Conservation (phyloP, 2,329 filamentous ascomycete genomes). For the Xylaria sp. region DNA sequence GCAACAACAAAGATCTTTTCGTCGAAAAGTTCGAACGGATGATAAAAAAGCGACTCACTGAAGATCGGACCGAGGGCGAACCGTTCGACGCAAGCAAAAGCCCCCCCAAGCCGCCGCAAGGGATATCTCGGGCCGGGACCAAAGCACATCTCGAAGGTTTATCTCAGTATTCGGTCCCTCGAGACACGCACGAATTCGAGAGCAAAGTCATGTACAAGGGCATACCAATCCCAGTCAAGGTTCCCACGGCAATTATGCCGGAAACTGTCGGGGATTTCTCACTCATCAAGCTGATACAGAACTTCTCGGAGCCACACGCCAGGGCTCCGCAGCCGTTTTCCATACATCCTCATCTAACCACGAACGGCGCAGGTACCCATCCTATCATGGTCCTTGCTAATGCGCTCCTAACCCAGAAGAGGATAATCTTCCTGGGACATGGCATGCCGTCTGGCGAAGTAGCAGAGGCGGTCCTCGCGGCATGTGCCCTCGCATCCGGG, state of each 20-base stretch:
- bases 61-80: slow-evolving; percentile 57
- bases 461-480: slow-evolving; percentile 96
- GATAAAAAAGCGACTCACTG: slow-evolving; percentile 78
- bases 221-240: slow-evolving; percentile 94
- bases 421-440: slow-evolving; percentile 93
- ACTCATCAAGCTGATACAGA: slow-evolving; percentile 94
- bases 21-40: slow-evolving; percentile 97
- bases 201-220: slow-evolving; percentile 94
- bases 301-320: slow-evolving; percentile 82
- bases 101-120: slow-evolving; percentile 47
- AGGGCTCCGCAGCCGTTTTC: slow-evolving; percentile 82
- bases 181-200: slow-evolving; percentile 98
- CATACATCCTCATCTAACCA: slow-evolving; percentile 89
- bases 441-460: slow-evolving; percentile 95
- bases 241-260: slow-evolving; percentile 88
- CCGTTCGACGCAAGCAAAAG: slow-evolving; percentile 52
- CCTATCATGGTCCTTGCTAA: slow-evolving; percentile 95
- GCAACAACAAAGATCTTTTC: slow-evolving; percentile 94
- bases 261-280: slow-evolving; percentile 98
- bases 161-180: slow-evolving; percentile 73
- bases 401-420: slow-evolving; percentile 92
- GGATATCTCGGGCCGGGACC: slow-evolving; percentile 63
- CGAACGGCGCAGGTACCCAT: slow-evolving; percentile 85
- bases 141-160: slow-evolving; percentile 65
- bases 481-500: slow-evolving; percentile 89